Percentiles rank a stretch among this genome's conserved stretches.
phyloP scores from a whole-genome alignment of 73 alveolate species.

The Chromera velia region DNA sequence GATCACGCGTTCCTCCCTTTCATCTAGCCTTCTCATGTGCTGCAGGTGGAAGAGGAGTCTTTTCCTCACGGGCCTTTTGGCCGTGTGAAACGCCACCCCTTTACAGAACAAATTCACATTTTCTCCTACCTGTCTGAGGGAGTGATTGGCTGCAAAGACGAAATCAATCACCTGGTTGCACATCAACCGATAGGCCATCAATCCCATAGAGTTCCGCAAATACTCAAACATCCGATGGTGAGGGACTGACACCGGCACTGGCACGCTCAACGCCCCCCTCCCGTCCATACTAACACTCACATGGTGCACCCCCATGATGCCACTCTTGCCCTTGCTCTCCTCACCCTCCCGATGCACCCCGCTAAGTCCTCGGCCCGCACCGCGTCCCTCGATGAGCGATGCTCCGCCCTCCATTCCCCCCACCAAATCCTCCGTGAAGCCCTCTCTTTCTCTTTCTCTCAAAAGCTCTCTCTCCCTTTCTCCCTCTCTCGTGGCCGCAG shows the following conservation, averaged over 20 bases:
- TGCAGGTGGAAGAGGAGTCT: slow-evolving; percentile 25
- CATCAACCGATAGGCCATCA: slow-evolving; percentile 32
- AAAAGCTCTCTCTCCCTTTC: no score
- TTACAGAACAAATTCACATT: not conserved
- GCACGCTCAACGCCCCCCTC: not conserved
- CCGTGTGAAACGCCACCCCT: slow-evolving; percentile 44
- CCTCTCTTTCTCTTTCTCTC: no score
- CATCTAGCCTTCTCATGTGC: slow-evolving; percentile 9
- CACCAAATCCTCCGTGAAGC: no score
- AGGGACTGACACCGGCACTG: not conserved
- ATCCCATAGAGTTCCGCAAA: not conserved
- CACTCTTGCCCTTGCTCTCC: not conserved
- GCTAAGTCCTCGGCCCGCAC: not conserved
- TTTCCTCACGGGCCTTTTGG: slow-evolving; percentile 32
- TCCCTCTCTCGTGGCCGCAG: no score
- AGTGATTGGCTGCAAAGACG: slow-evolving; percentile 41
- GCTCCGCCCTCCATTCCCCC: no score
- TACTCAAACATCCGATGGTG: not conserved
- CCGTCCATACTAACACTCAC: not conserved
- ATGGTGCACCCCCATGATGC: not conserved
- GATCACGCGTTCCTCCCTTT: not conserved
- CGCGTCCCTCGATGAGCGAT: not conserved
- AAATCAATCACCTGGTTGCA: slow-evolving; percentile 43
- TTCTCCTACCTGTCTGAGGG: slow-evolving; percentile 31
- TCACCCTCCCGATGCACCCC: not conserved